phyloP scores from a whole-genome alignment of 306 rosid genomes.

The Mucuna pruriens region DNA sequence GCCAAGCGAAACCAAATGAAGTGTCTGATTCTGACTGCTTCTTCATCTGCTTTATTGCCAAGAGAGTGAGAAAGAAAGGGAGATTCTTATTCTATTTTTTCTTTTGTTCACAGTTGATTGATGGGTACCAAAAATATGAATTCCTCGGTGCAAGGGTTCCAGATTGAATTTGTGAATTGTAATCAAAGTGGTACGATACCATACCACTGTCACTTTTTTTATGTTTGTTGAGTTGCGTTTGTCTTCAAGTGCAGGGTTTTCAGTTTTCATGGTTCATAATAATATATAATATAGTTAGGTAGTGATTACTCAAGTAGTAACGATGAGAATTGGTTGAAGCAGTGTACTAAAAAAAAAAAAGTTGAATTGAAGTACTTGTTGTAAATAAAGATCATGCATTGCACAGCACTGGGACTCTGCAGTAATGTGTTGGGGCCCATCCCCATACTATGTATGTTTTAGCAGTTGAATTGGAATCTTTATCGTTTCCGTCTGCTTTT shows the following conservation, averaged over 20 bases:
- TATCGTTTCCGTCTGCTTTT: constrained; percentile 1
- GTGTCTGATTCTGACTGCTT: constrained; percentile 38
- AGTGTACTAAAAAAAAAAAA: constrained; percentile 23
- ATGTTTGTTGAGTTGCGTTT: background rate
- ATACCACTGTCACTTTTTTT: background rate
- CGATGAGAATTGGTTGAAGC: constrained; percentile 35
- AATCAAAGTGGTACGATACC: background rate
- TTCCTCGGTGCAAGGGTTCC: constrained; percentile 9
- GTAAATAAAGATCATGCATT: constrained; percentile 37
- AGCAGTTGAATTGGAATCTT: constrained; percentile 38
- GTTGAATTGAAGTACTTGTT: constrained; percentile 12
- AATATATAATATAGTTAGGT: constrained; percentile 4
- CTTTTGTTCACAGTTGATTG: constrained; percentile 26
- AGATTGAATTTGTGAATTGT: background rate
- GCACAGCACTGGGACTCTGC: background rate
- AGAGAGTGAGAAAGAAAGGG: background rate
- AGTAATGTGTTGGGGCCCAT: constrained; percentile 36
- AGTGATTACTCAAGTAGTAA: constrained; percentile 26
- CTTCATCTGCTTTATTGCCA: constrained; percentile 16
- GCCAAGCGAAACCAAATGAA: constrained; percentile 16
- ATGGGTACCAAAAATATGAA: constrained; percentile 6
- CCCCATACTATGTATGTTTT: no score
- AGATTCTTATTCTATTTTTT: constrained; percentile 24
- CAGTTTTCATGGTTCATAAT: background rate
- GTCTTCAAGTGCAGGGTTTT: constrained; percentile 1